Conservation (phyloP, 345 rosid genomes). For the Ricinus communis region DNA sequence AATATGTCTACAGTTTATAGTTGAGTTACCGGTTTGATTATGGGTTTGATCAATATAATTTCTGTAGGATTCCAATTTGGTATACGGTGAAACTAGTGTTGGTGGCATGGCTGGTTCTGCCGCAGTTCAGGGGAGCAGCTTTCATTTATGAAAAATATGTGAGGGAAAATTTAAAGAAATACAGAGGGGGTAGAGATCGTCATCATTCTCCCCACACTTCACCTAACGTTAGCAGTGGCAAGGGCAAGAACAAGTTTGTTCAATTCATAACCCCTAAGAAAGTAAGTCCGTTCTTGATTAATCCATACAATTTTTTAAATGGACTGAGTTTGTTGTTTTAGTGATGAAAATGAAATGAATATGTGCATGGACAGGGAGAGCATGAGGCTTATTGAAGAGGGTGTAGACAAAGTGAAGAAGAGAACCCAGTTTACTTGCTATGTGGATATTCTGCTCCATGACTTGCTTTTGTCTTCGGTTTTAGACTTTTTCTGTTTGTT, state of each 20-base stretch:
- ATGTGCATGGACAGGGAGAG: slow-evolving; percentile 30
- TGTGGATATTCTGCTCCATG: too few relatives aligned
- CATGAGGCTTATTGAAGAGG: slow-evolving; percentile 29
- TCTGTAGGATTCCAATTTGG: slow-evolving; percentile 78
- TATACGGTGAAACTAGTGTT: slow-evolving; percentile 59
- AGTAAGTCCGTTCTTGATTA: slow-evolving; percentile 9
- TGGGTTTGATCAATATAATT: not conserved
- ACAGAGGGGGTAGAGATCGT: slow-evolving; percentile 22
- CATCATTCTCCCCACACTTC: slow-evolving; percentile 15
- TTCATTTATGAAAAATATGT: slow-evolving; percentile 59
- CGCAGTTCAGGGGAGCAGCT: slow-evolving; percentile 76
- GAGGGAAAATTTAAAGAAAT: slow-evolving; percentile 50
- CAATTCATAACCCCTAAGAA: slow-evolving; percentile 28
- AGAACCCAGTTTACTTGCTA: not conserved
- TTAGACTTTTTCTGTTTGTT: not conserved
- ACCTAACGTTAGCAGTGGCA: not conserved
- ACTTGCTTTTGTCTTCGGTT: not conserved
- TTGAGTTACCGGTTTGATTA: too few relatives aligned
- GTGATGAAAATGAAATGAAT: too few relatives aligned
- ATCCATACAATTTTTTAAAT: not conserved
- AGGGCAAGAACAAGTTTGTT: slow-evolving; percentile 32
- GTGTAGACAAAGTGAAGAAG: not conserved
- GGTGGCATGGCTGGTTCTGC: slow-evolving; percentile 74
- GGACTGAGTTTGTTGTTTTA: not conserved
- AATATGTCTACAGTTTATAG: too few relatives aligned